A percentile compares a stretch with the other conserved stretches of the same genome.
phyloP scores from a whole-genome alignment of 208 protist genomes.

The Angomonas ambiguus region DNA sequence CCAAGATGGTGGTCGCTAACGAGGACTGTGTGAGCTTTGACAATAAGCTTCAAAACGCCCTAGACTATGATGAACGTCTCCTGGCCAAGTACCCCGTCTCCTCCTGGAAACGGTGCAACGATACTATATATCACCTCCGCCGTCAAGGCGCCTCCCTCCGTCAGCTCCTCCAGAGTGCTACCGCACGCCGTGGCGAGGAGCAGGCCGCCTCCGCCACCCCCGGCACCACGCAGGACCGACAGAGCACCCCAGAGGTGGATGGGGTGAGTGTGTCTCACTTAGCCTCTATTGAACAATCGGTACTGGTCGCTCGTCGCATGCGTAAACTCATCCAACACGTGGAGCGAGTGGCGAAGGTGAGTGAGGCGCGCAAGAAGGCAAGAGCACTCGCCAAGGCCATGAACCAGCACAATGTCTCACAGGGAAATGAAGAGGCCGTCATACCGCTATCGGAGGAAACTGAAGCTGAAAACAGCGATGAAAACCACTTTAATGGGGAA shows the following conservation, averaged over 20 bases:
- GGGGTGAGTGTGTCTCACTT: conserved; percentile 24
- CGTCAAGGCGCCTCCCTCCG: conserved; percentile 62
- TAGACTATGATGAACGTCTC: conserved; percentile 31
- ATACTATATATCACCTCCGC: conserved; percentile 80
- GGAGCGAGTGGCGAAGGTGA: conserved; percentile 59
- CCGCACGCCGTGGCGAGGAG: conserved; percentile 14
- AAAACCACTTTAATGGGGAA: background rate
- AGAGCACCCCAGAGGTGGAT: no score
- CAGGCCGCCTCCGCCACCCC: background rate
- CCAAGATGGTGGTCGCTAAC: conserved; percentile 80
- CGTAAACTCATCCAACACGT: conserved; percentile 77
- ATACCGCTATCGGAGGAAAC: background rate
- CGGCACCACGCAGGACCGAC: background rate
- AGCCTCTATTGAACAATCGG: conserved; percentile 60
- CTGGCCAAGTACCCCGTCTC: conserved; percentile 56
- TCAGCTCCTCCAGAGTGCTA: conserved; percentile 40
- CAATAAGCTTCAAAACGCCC: conserved; percentile 29
- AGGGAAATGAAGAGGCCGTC: background rate
- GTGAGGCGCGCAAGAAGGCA: conserved; percentile 34
- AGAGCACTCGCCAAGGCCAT: conserved; percentile 14
- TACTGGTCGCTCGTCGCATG: conserved; percentile 74
- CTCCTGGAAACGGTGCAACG: conserved; percentile 84
- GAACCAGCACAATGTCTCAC: background rate
- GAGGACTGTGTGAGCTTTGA: conserved; percentile 73
- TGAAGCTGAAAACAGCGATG: no score